A percentile compares a stretch with the other conserved stretches of the same genome.
Conservation (phyloP, 2,329 filamentous ascomycete species). For the Sarocladiaceae sp. region DNA sequence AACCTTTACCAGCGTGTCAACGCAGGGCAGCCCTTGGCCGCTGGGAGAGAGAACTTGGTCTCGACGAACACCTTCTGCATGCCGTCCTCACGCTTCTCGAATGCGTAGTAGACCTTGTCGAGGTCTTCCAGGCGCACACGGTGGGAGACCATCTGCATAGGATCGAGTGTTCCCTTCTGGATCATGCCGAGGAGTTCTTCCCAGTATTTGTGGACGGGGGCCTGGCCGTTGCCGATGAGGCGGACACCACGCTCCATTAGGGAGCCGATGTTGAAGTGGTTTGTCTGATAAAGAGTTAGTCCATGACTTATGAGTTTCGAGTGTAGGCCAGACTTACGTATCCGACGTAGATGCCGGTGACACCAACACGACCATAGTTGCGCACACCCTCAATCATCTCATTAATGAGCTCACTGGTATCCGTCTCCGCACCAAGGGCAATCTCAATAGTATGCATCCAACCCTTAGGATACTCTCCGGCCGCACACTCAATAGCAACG, state of each 20-base stretch:
- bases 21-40: constrained; percentile 36
- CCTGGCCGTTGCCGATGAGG: constrained; percentile 63
- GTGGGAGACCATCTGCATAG: constrained; percentile 76
- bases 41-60: constrained; percentile 52
- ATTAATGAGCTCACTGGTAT: constrained; percentile 76
- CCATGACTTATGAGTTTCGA: not conserved
- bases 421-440: constrained; percentile 68
- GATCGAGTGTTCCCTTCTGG: constrained; percentile 64
- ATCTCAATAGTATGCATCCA: constrained; percentile 58
- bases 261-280: constrained; percentile 79
- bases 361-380: constrained; percentile 68
- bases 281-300: constrained; percentile 45
- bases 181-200: constrained; percentile 67
- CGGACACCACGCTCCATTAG: constrained; percentile 85
- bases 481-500: constrained; percentile 63
- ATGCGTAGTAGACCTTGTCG: constrained; percentile 60
- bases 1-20: constrained; percentile 33
- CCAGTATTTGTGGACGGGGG: constrained; percentile 82
- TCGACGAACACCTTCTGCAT: constrained; percentile 79
- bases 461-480: constrained; percentile 58
- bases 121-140: constrained; percentile 71
- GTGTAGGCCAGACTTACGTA: constrained; percentile 38
- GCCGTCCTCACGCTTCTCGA: constrained; percentile 56
- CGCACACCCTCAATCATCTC: constrained; percentile 74
- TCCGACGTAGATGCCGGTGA: constrained; percentile 68